Evolutionary conservation across 805 yeast genomes (phyloP), one percentile per base, ranked within the genome.

Genomic region (Metschnikowia noctiluminum): DNA sequence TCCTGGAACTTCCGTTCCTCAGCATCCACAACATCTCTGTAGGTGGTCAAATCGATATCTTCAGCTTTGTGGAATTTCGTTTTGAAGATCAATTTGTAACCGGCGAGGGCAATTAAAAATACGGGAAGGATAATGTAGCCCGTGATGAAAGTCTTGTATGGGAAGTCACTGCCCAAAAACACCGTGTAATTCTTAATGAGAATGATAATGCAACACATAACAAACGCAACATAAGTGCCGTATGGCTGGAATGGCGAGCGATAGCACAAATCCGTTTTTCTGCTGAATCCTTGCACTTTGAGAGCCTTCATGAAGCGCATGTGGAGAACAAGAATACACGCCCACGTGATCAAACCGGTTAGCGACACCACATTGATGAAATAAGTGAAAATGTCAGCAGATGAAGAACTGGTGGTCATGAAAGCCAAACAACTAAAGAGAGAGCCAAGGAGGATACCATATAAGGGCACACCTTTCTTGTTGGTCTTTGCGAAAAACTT

Each of bases 91-190:
- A 82, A n/a, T 69, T 85, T 85, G 73, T 80, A 83, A 6, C 87
- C 89, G 52, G 77, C 57, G 54, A 70, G 77, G 50, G 78, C 70
- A 42, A 80, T 68, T 34, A 82, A 36, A 57, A 76, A 86, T 10
- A 85, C 82, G 34, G 89, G 89, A 42, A 86, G 76, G 30, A 87
- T 87, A 59, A 87, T 83, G 68, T 87, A 86, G 40, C 91, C 90
- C 32, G 92, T 85, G 60, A 87, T 84, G 62, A 87, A 87, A 15
- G 73, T 52, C 65, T 81, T 79, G 68, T 82, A 82, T 54, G 79
- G 77, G 56, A 56, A 54, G 48, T 50, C 55, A 46, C 61, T 68
- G 43, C 81, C 81, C 55, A 87, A 70, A 71, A 87, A 87, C 2
- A 81, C 90, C 1, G 89, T 81, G 64, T 85, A 85, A 58, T 58